phyloP scores from a whole-genome alignment of 331 rosid species.

The Acacia concinna region DNA sequence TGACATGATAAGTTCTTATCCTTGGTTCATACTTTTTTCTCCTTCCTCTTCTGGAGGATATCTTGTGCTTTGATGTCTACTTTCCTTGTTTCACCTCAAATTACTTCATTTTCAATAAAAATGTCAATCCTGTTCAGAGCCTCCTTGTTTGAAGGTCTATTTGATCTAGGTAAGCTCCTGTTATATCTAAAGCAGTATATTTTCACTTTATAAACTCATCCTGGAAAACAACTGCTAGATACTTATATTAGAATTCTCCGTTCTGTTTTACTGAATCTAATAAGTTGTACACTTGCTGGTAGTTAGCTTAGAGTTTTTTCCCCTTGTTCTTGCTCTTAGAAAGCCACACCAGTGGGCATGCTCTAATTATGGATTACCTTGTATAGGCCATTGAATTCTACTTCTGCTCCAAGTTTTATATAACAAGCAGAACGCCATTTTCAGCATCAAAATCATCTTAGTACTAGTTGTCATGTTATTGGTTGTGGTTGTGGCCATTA shows the following conservation, averaged over 20 bases:
- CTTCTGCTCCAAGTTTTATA: neutral
- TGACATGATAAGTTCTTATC: neutral
- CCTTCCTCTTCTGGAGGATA: neutral
- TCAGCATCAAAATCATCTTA: neutral
- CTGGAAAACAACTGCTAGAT: neutral
- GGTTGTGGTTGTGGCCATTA: neutral
- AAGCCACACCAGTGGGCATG: constrained; percentile 6
- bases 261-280: neutral
- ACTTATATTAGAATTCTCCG: neutral
- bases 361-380: constrained; percentile 10
- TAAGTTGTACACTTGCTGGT: neutral
- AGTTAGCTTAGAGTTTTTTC: neutral
- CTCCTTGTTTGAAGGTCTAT: constrained; percentile 3
- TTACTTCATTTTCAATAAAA: neutral
- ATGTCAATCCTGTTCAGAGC: constrained; percentile 8
- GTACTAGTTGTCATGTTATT: neutral
- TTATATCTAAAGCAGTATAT: neutral
- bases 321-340: neutral
- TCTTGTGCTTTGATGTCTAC: neutral
- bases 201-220: neutral
- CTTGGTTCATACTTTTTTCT: neutral
- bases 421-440: neutral
- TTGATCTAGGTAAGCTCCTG: constrained; percentile 1
- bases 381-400: neutral
- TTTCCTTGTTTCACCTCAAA: constrained; percentile 5